A percentile compares a stretch with the other conserved stretches of the same genome.
Conservation (phyloP, 192 early-diverging fungal species). For the Lunasporangiospora selenospora region DNA sequence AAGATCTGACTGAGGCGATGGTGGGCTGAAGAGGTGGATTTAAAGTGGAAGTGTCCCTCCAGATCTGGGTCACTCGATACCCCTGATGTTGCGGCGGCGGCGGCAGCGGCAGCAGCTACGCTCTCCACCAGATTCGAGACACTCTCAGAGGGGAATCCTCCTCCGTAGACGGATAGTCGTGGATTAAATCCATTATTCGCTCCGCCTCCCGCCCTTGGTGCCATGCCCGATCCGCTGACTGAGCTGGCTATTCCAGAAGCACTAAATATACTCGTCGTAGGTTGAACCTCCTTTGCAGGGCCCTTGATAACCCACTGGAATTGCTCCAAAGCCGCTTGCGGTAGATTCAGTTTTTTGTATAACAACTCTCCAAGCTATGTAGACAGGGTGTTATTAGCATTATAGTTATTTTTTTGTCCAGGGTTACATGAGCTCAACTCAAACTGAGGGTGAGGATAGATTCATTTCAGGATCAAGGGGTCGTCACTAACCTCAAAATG, state of each 20-base stretch:
- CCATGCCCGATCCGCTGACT: conserved; percentile 4
- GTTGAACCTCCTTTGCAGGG: conserved; percentile 31
- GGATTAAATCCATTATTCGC: no score
- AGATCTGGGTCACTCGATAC: neutral
- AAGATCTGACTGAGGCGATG: conserved; percentile 37
- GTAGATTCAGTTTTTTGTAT: conserved; percentile 38
- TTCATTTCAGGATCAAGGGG: no score
- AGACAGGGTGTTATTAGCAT: no score
- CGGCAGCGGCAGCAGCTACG: neutral
- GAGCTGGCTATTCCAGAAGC: conserved; percentile 7
- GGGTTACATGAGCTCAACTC: no score
- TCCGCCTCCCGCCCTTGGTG: neutral
- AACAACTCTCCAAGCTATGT: conserved; percentile 50
- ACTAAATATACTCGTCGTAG: conserved; percentile 8
- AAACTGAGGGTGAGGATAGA: no score
- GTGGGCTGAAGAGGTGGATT: conserved; percentile 23
- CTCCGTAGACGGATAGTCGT: conserved; percentile 38
- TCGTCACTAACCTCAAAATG: conserved; percentile 44
- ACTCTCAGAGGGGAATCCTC: conserved; percentile 34
- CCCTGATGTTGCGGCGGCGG: neutral
- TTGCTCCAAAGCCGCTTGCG: conserved; percentile 50
- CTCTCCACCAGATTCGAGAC: conserved; percentile 37
- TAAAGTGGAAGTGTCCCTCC: no score
- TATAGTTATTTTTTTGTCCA: no score
- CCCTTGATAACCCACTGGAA: conserved; percentile 54